These are phyloP conservation scores for Pugionium dolabratum DNA, from an alignment of 345 rosid species.

Conservation along the genomic window DNA sequence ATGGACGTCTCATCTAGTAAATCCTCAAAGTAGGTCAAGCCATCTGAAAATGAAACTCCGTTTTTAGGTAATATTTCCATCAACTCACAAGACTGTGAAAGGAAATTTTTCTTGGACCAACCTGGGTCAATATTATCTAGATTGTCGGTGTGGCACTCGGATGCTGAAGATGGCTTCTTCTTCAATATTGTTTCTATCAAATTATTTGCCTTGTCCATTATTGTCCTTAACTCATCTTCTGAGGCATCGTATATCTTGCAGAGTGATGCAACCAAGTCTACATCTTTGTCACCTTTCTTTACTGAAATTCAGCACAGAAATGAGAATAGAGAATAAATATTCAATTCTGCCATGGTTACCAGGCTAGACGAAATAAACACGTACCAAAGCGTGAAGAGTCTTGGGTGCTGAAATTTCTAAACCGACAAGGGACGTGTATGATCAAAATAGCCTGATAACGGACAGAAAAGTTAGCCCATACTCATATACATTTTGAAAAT, in stretches of 20 bases:
- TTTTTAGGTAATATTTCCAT: constrained; percentile 21
- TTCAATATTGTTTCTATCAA: constrained; percentile 64
- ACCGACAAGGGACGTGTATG: constrained; percentile 72
- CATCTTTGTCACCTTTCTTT: constrained; percentile 68
- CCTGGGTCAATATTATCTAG: constrained; percentile 67
- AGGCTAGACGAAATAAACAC: constrained; percentile 19
- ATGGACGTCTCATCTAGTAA: constrained; percentile 81
- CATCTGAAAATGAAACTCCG: constrained; percentile 56
- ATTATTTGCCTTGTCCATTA: constrained; percentile 66
- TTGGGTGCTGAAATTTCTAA: constrained; percentile 68
- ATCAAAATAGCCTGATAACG: constrained; percentile 76
- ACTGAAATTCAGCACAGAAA: constrained; percentile 48
- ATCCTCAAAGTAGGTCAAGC: constrained; percentile 78
- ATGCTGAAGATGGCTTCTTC: constrained; percentile 61
- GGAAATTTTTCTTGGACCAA: constrained; percentile 36
- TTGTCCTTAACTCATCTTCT: constrained; percentile 74
- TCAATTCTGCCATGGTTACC: background rate
- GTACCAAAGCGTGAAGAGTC: constrained; percentile 72
- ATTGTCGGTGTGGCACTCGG: constrained; percentile 61
- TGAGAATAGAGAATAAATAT: background rate
- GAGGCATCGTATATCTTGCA: constrained; percentile 76
- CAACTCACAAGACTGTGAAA: constrained; percentile 20
- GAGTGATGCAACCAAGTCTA: constrained; percentile 84
- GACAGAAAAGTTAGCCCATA: constrained; percentile 22
- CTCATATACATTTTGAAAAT: constrained; percentile 1